These are phyloP conservation scores for Claviceps maximensis DNA, from an alignment of 2,329 filamentous ascomycete species.

Conservation along the genomic window DNA sequence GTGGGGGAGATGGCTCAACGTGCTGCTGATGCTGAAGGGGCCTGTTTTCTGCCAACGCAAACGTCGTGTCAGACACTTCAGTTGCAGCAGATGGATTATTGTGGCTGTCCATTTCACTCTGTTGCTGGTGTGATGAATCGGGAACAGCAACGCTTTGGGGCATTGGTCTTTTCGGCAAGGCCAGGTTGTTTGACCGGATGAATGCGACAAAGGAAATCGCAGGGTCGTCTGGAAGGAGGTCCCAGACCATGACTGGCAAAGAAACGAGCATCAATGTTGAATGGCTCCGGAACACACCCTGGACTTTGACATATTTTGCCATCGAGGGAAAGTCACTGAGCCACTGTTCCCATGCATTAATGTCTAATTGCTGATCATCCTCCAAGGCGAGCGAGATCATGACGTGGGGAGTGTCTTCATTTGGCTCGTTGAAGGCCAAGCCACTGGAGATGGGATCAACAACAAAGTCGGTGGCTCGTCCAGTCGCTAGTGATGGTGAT, in stretches of 20 bases:
- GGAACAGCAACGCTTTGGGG: conserved; percentile 1
- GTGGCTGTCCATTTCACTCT: conserved; percentile 11
- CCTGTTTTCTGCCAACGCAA: conserved; percentile 17
- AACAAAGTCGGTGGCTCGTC: conserved; percentile 14
- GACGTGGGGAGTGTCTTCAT: conserved; percentile 43
- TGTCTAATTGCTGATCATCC: conserved; percentile 40
- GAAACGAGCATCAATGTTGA: conserved; percentile 45
- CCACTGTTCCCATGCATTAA: conserved; percentile 48
- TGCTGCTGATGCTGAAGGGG: conserved; percentile 5
- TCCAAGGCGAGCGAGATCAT: conserved; percentile 48
- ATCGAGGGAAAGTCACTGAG: conserved; percentile 41
- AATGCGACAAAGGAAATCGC: conserved; percentile 46
- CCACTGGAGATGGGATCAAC: conserved; percentile 12
- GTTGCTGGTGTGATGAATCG: conserved; percentile 5
- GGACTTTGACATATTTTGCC: conserved; percentile 46
- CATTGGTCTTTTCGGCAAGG: conserved; percentile 18
- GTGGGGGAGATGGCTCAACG: not conserved
- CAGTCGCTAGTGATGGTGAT: conserved; percentile 10
- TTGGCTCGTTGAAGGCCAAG: conserved; percentile 29
- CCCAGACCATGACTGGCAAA: conserved; percentile 46
- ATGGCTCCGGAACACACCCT: conserved; percentile 48
- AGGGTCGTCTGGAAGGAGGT: conserved; percentile 42
- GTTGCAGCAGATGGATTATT: conserved; percentile 14
- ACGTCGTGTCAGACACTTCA: conserved; percentile 21
- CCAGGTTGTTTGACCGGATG: conserved; percentile 43